Evolutionary conservation across 495 filamentous ascomycete species (phyloP).

Genomic region (Penicillium goetzii): DNA sequence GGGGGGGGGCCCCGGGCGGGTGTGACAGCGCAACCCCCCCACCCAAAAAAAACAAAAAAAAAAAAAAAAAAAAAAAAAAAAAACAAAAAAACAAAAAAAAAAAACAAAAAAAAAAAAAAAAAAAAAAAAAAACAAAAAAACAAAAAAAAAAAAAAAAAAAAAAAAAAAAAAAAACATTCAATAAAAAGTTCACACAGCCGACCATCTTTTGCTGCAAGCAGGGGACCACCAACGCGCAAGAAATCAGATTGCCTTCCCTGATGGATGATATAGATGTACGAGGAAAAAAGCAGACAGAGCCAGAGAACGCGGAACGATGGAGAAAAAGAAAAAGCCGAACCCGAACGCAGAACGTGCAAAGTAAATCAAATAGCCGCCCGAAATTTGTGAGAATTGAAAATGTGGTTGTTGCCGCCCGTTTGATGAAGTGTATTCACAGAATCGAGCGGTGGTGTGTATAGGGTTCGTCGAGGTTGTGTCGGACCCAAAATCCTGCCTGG

Average conservation of each 20-base stretch:
- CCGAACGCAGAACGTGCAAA: constrained; percentile 17
- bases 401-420: constrained; percentile 13
- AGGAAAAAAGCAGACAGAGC: constrained; percentile 32
- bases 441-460: neutral
- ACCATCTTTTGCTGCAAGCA: constrained; percentile 33
- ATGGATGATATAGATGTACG: constrained; percentile 30
- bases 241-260: constrained; percentile 32
- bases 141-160: constrained; percentile 12
- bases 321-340: constrained; percentile 17
- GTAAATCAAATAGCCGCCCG: constrained; percentile 37
- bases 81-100: constrained; percentile 6
- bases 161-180: constrained; percentile 15
- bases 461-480: constrained; percentile 6
- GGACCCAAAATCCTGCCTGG: neutral
- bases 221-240: constrained; percentile 25
- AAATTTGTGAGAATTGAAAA: constrained; percentile 32
- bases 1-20: no score
- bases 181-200: constrained; percentile 36
- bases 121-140: no score
- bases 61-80: no score
- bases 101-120: constrained; percentile 22
- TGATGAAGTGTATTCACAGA: constrained; percentile 1
- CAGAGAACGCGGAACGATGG: constrained; percentile 19
- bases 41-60: no score
- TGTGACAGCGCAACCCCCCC: no score